A percentile compares a stretch with the other conserved stretches of the same genome.
Conservation (phyloP, 2,329 filamentous ascomycete species). For the Trichoderma koningiopsis region DNA sequence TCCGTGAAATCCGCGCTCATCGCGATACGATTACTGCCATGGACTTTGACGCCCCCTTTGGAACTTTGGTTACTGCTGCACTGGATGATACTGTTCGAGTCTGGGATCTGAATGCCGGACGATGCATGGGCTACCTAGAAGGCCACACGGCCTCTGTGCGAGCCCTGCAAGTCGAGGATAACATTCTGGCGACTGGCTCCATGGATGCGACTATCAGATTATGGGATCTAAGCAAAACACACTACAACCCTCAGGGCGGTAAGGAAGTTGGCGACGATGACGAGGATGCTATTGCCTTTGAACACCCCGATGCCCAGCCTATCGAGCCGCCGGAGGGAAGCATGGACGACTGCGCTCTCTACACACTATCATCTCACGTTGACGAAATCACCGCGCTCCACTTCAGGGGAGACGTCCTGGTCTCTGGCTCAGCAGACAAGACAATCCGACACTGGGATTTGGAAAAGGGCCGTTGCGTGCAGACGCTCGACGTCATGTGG, state of each 20-base stretch:
- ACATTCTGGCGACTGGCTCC: constrained; percentile 90
- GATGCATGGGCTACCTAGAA: constrained; percentile 88
- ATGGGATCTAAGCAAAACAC: constrained; percentile 90
- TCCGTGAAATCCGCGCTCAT: constrained; percentile 87
- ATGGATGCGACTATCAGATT: constrained; percentile 92
- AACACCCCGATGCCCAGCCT: constrained; percentile 66
- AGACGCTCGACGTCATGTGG: constrained; percentile 97
- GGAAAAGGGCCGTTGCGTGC: constrained; percentile 93
- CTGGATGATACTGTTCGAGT: constrained; percentile 93
- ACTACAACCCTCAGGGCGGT: constrained; percentile 72
- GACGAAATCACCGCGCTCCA: constrained; percentile 93
- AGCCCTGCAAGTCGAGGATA: constrained; percentile 90
- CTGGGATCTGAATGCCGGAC: constrained; percentile 92
- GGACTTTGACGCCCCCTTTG: constrained; percentile 97
- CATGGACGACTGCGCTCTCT: constrained; percentile 88
- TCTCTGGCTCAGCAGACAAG: constrained; percentile 96
- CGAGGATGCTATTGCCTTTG: constrained; percentile 71
- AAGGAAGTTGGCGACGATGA: constrained; percentile 60
- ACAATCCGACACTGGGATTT: constrained; percentile 97
- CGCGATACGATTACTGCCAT: constrained; percentile 84
- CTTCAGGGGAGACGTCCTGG: constrained; percentile 84
- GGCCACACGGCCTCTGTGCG: constrained; percentile 94
- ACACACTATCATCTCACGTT: constrained; percentile 84
- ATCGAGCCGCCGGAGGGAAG: constrained; percentile 74
- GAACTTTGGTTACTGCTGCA: constrained; percentile 88